Conservation (phyloP, 768 basidiomycete species). For the Lactifluus hygrophoroides region DNA sequence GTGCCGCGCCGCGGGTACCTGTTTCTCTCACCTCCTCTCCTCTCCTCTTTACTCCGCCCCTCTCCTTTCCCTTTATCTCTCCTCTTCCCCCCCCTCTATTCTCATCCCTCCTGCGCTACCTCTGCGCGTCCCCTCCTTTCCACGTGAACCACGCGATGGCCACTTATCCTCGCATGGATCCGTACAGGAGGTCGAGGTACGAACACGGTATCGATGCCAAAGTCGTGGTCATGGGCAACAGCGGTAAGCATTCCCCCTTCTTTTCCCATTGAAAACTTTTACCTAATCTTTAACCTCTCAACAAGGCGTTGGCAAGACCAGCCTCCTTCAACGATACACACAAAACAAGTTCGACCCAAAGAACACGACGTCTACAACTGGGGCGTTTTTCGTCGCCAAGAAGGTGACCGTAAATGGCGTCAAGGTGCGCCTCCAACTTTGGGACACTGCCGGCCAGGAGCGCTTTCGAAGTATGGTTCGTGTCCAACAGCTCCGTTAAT, state of each 20-base stretch:
- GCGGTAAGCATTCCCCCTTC: slow-evolving; percentile 32
- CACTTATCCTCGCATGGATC: slow-evolving; percentile 53
- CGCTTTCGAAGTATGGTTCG: slow-evolving; percentile 83
- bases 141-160: slow-evolving; percentile 35
- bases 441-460: slow-evolving; percentile 95
- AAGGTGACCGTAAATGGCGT: slow-evolving; percentile 79
- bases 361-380: slow-evolving; percentile 84
- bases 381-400: slow-evolving; percentile 91
- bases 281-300: background rate
- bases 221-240: slow-evolving; percentile 92
- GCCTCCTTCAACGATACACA: slow-evolving; percentile 82
- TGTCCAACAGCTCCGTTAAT: slow-evolving; percentile 15
- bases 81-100: slow-evolving; percentile 28
- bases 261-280: background rate
- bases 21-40: slow-evolving; percentile 22
- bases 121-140: slow-evolving; percentile 23
- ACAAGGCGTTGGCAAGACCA: slow-evolving; percentile 86
- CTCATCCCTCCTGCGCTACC: slow-evolving; percentile 36
- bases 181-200: slow-evolving; percentile 58
- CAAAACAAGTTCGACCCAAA: slow-evolving; percentile 85
- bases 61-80: background rate
- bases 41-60: slow-evolving; percentile 24
- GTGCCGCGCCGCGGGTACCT: background rate
- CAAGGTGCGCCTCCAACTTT: slow-evolving; percentile 79
- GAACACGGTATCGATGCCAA: slow-evolving; percentile 88